Evolutionary conservation across 2,329 filamentous ascomycete species (phyloP).

Genomic region (Didymella exigua): DNA sequence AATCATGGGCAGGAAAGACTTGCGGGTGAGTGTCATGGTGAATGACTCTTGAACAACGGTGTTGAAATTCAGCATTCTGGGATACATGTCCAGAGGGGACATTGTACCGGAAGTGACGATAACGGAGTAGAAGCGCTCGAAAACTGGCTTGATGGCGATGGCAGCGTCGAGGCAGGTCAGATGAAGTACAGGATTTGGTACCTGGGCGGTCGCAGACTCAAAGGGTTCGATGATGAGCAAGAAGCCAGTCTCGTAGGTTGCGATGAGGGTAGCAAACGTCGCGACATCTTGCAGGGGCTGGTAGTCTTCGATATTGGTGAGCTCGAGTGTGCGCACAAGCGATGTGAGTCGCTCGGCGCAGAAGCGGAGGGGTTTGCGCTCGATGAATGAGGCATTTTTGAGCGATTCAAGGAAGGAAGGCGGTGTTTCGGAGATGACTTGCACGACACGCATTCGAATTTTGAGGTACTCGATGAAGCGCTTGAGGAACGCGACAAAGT

Average conservation of each 20-base stretch:
- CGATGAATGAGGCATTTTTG: constrained; percentile 95
- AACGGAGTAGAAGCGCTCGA: constrained; percentile 95
- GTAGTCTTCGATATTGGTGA: constrained; percentile 98
- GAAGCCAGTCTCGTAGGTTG: constrained; percentile 97
- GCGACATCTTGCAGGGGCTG: constrained; percentile 96
- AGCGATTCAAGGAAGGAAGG: constrained; percentile 91
- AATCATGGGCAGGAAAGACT: constrained; percentile 98
- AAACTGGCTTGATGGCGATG: constrained; percentile 96
- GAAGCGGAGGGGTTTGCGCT: constrained; percentile 91
- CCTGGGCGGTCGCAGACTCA: constrained; percentile 92
- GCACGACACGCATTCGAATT: constrained; percentile 96
- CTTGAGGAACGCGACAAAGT: constrained; percentile 93
- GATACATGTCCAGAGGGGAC: constrained; percentile 97
- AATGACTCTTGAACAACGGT: constrained; percentile 97
- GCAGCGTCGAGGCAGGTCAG: constrained; percentile 96
- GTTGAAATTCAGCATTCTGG: constrained; percentile 93
- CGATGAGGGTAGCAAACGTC: constrained; percentile 92
- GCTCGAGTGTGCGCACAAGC: constrained; percentile 89
- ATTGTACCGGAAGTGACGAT: constrained; percentile 98
- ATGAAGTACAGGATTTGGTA: constrained; percentile 95
- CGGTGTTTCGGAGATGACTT: constrained; percentile 96
- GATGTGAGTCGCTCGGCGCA: constrained; percentile 95
- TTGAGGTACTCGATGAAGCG: constrained; percentile 97
- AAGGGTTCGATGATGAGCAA: constrained; percentile 95
- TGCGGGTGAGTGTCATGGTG: constrained; percentile 89